These are phyloP conservation scores for Harrya chromipes DNA, from an alignment of 768 basidiomycete genomes.

Conservation along the genomic window DNA sequence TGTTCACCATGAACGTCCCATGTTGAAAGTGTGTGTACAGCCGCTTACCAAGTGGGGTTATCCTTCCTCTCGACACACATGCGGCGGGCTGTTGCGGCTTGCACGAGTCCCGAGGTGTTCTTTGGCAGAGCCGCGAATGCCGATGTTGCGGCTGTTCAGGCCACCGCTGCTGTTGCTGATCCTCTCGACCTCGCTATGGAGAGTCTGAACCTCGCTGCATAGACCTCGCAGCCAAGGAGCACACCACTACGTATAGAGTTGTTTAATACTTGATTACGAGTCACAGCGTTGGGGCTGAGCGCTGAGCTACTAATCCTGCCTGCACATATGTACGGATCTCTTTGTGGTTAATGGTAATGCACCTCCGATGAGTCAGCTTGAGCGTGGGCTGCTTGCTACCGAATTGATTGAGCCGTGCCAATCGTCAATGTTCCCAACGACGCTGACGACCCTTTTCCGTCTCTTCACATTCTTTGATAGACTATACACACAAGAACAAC, in stretches of 20 bases:
- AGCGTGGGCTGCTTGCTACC: neutral
- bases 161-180: slow-evolving; percentile 43
- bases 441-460: slow-evolving; percentile 46
- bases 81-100: slow-evolving; percentile 93
- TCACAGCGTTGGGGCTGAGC: neutral
- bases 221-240: neutral
- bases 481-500: slow-evolving; percentile 6
- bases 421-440: slow-evolving; percentile 37
- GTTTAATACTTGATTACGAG: slow-evolving; percentile 12
- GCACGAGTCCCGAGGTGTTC: slow-evolving; percentile 90
- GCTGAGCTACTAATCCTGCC: slow-evolving; percentile 6
- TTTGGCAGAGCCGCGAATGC: slow-evolving; percentile 51
- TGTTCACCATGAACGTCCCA: neutral
- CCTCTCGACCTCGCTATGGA: slow-evolving; percentile 67
- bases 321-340: neutral
- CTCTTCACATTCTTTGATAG: slow-evolving; percentile 31
- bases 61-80: slow-evolving; percentile 91
- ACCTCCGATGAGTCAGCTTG: slow-evolving; percentile 19
- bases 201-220: slow-evolving; percentile 34
- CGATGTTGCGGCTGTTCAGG: slow-evolving; percentile 34
- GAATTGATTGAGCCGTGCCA: slow-evolving; percentile 2
- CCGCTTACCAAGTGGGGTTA: slow-evolving; percentile 95
- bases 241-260: slow-evolving; percentile 6
- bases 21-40: slow-evolving; percentile 36
- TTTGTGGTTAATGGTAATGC: too few relatives aligned